A percentile compares a stretch with the other conserved stretches of the same genome.
phyloP scores from a whole-genome alignment of 306 rosid genomes.

The Acacia acuminata region DNA sequence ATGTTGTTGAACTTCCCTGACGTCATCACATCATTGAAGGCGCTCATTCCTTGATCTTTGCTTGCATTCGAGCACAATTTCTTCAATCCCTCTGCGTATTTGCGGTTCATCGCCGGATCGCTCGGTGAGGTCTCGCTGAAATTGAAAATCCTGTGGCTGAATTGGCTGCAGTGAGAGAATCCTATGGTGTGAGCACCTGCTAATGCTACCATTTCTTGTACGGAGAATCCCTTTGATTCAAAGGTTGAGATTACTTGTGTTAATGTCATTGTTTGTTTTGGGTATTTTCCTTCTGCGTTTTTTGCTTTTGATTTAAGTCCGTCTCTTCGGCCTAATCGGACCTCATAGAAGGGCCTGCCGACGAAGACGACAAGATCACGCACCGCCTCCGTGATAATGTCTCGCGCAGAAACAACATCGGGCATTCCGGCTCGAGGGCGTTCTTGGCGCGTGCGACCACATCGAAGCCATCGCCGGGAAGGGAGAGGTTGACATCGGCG shows the following conservation, averaged over 20 bases:
- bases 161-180: conserved; percentile 50
- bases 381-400: conserved; percentile 38
- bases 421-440: conserved; percentile 45
- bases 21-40: conserved; percentile 43
- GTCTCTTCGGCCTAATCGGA: conserved; percentile 47
- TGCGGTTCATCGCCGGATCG: conserved; percentile 31
- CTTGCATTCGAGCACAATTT: conserved; percentile 31
- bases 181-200: conserved; percentile 54
- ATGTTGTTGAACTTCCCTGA: conserved; percentile 39
- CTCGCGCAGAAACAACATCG: conserved; percentile 54
- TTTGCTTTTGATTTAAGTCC: conserved; percentile 21
- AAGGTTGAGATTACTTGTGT: conserved; percentile 36
- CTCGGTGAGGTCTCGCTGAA: conserved; percentile 33
- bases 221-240: conserved; percentile 13
- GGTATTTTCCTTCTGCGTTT: conserved; percentile 7
- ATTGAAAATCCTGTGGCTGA: conserved; percentile 38
- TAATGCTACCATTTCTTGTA: conserved; percentile 53
- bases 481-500: conserved; percentile 40
- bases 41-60: conserved; percentile 20
- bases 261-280: conserved; percentile 40
- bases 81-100: conserved; percentile 38
- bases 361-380: conserved; percentile 35
- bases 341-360: conserved; percentile 45
- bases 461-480: conserved; percentile 56
- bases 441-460: conserved; percentile 36